Evolutionary conservation across 2,329 filamentous ascomycete species (phyloP).

Genomic region (Truncatella angustata): DNA sequence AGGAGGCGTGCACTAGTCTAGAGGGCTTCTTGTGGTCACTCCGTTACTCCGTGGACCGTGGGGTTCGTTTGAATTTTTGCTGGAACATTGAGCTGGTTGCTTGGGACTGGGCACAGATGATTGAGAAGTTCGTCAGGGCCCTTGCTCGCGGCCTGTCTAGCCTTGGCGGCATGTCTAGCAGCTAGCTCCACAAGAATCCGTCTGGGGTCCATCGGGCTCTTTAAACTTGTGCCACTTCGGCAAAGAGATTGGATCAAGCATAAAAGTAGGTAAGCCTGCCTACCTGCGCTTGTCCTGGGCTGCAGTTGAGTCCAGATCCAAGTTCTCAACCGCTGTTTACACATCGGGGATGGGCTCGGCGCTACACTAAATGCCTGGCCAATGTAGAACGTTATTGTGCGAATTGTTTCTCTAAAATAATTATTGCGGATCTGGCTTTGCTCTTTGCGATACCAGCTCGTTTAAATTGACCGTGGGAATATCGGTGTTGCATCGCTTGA

Average conservation of each 20-base stretch:
- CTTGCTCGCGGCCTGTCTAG: constrained; percentile 3
- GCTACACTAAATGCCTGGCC: too few relatives aligned
- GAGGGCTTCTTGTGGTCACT: background rate
- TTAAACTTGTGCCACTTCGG: constrained; percentile 10
- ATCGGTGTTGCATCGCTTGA: background rate
- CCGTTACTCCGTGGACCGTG: constrained; percentile 1
- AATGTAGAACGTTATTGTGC: too few relatives aligned
- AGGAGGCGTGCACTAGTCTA: background rate
- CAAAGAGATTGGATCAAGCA: constrained; percentile 13
- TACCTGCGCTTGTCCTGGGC: background rate
- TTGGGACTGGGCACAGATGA: background rate
- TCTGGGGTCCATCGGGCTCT: constrained; percentile 9
- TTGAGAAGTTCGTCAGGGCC: constrained; percentile 1
- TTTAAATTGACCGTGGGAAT: too few relatives aligned
- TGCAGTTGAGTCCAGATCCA: background rate
- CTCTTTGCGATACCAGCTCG: too few relatives aligned
- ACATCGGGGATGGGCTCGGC: background rate
- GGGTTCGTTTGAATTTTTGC: constrained; percentile 11
- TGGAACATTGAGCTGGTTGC: too few relatives aligned
- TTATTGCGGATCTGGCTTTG: too few relatives aligned
- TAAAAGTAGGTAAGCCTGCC: constrained; percentile 5
- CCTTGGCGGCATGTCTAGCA: constrained; percentile 8
- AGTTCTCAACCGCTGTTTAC: constrained; percentile 2
- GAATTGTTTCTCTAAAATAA: too few relatives aligned
- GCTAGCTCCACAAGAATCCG: constrained; percentile 1